Evolutionary conservation across 768 basidiomycete genomes (phyloP).

Genomic region (Boletus tylopilopsis): DNA sequence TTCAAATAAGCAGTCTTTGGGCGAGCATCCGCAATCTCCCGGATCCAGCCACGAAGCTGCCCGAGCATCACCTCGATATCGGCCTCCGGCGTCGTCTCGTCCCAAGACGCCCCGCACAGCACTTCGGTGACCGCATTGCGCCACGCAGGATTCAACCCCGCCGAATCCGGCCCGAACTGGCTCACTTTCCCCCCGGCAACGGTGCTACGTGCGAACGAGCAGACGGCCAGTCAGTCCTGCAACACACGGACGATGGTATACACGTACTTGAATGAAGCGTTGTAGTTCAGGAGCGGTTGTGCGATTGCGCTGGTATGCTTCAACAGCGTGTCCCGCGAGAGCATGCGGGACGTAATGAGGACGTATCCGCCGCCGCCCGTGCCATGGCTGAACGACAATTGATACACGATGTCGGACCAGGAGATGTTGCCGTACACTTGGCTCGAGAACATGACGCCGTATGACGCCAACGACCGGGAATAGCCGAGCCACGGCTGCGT

Average conservation of each 20-base stretch:
- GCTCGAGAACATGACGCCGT: slow-evolving; percentile 3
- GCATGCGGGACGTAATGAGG: slow-evolving; percentile 24
- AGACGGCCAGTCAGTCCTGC: slow-evolving; percentile 5
- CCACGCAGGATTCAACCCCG: slow-evolving; percentile 48
- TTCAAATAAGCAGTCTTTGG: slow-evolving; percentile 11
- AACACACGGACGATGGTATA: not conserved
- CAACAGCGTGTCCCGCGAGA: slow-evolving; percentile 29
- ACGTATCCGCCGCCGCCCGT: slow-evolving; percentile 21
- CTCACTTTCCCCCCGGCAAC: slow-evolving; percentile 44
- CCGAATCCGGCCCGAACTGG: slow-evolving; percentile 33
- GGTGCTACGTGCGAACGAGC: slow-evolving; percentile 32
- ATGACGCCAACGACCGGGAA: slow-evolving; percentile 7
- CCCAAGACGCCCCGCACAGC: slow-evolving; percentile 10
- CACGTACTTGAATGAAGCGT: slow-evolving; percentile 4
- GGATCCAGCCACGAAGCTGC: slow-evolving; percentile 9
- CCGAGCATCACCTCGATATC: slow-evolving; percentile 12
- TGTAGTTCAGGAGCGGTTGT: slow-evolving; percentile 10
- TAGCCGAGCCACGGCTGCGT: slow-evolving; percentile 33
- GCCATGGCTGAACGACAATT: not conserved
- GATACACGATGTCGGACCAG: not conserved
- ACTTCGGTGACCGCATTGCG: slow-evolving; percentile 33
- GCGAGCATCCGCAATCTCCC: slow-evolving; percentile 23
- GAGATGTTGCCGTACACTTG: not conserved
- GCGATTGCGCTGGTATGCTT: slow-evolving; percentile 24
- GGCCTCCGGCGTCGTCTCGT: slow-evolving; percentile 10